Base-by-base conservation (phyloP, 2,329 filamentous ascomycete species). In the Emergomyces africanus region DNA sequence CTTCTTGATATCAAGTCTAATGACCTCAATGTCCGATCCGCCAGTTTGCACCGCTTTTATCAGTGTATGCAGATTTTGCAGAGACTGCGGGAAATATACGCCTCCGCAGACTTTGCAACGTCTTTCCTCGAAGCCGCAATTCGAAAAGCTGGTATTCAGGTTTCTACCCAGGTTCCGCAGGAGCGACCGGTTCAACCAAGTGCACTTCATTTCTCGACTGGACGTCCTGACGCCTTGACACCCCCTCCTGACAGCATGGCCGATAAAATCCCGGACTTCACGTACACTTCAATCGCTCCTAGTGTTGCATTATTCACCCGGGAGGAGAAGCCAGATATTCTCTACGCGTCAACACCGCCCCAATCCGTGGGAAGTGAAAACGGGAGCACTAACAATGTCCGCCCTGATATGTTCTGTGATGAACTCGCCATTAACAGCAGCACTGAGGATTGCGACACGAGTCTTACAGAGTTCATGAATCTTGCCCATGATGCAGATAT, bases 71-170 rank as follows among this genome's bases (percentile, higher is more conserved):
- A 86, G 53, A 90, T 96, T 61, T 88, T 96, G 79, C 86, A 90
- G 70, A 87, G 86, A 63, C 80, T 97, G 20, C 84, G 90, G 42
- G 90, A 96, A 68, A 89, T 90, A 35, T 96, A 97, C 68, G 86
- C 90, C 0, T 90, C 91, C 0, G 92, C 92, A n/a, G 91, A 96
- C 72, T 96, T 94, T 67, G 90, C 90, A n/a, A 92, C 89, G 0
- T 89, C 89, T 2, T 96, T 96, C 76, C 80, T 96, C n/a, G 89
- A 95, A 70, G 90, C 90, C 1, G 90, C 90, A 0, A 87, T 96
- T 63, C 85, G 88, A 62, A 95, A 95, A 75, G 89, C 89, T 9
- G 85, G 88, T 59, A 90, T 94, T 62, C 84, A 88, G 59, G 78
- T 90, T 44, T 81, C 81, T 2, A 74, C 79, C 74, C 66, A 72